Percentiles rank a stretch among this genome's conserved stretches.
Evolutionary conservation across 768 basidiomycete genomes (phyloP).

Genomic region (Xerocomus spinulosus): DNA sequence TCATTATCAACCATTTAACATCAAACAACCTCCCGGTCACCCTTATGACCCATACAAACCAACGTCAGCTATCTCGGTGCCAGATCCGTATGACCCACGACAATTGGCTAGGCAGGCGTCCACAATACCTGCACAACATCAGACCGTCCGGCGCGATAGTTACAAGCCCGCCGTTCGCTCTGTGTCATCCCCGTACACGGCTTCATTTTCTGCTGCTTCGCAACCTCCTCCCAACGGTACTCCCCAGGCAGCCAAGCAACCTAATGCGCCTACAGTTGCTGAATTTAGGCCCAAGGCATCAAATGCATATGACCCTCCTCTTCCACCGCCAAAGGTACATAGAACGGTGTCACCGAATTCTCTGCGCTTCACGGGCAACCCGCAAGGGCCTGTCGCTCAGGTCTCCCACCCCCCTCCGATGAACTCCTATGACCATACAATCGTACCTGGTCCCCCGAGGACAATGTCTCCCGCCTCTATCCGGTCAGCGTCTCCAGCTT

Average conservation of each 20-base stretch:
- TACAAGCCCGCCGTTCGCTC: conserved; percentile 24
- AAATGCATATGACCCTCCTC: conserved; percentile 77
- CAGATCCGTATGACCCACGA: conserved; percentile 21
- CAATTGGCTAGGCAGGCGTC: conserved; percentile 12
- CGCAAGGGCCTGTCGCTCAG: conserved; percentile 13
- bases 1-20: conserved; percentile 14
- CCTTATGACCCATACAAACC: conserved; percentile 38
- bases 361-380: conserved; percentile 18
- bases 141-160: conserved; percentile 31
- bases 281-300: conserved; percentile 59
- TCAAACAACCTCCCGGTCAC: conserved; percentile 15
- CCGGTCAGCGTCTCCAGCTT: conserved; percentile 21
- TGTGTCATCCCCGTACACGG: conserved; percentile 23
- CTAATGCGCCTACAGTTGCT: conserved; percentile 38
- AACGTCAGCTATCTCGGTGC: conserved; percentile 8
- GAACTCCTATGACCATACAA: conserved; percentile 19
- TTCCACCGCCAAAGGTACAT: conserved; percentile 45
- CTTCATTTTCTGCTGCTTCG: conserved; percentile 12
- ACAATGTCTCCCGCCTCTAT: conserved; percentile 29
- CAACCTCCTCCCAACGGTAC: conserved; percentile 18
- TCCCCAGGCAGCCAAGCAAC: conserved; percentile 27
- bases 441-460: conserved; percentile 22
- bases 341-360: conserved; percentile 24
- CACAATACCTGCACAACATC: conserved; percentile 15
- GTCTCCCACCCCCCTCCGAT: conserved; percentile 7